Conservation (phyloP, 305 asterid genomes). For the Withania somnifera region DNA sequence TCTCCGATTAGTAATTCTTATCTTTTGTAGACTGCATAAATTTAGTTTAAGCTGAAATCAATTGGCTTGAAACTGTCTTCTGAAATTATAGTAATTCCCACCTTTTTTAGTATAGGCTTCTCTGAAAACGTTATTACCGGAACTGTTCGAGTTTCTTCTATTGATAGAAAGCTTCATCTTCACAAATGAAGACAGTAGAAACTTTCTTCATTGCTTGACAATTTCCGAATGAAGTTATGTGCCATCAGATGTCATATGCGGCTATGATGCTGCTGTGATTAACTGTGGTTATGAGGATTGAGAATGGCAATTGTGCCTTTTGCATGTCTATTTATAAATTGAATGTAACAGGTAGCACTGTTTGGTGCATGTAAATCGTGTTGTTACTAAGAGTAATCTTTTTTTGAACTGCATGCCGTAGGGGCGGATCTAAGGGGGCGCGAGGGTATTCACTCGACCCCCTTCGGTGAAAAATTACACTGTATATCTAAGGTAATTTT, state of each 20-base stretch:
- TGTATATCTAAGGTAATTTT: too few relatives aligned
- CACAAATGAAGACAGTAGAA: background rate
- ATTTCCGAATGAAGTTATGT: background rate
- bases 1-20: too few relatives aligned
- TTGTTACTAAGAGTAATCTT: background rate
- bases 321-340: background rate
- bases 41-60: background rate
- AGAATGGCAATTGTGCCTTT: background rate
- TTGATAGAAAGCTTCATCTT: background rate
- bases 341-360: background rate
- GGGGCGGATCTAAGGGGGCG: too few relatives aligned
- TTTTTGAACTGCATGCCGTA: background rate
- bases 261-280: background rate
- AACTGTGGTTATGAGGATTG: background rate
- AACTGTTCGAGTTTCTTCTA: background rate
- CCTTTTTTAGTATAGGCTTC: background rate
- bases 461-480: too few relatives aligned
- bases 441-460: too few relatives aligned
- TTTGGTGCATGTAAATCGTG: background rate
- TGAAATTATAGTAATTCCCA: background rate
- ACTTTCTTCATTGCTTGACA: background rate
- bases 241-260: background rate
- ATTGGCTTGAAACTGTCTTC: background rate
- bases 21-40: too few relatives aligned
- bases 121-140: background rate